These are phyloP conservation scores for Vitis rupestris DNA, from an alignment of 164 flowering plant genomes.

Conservation along the genomic window DNA sequence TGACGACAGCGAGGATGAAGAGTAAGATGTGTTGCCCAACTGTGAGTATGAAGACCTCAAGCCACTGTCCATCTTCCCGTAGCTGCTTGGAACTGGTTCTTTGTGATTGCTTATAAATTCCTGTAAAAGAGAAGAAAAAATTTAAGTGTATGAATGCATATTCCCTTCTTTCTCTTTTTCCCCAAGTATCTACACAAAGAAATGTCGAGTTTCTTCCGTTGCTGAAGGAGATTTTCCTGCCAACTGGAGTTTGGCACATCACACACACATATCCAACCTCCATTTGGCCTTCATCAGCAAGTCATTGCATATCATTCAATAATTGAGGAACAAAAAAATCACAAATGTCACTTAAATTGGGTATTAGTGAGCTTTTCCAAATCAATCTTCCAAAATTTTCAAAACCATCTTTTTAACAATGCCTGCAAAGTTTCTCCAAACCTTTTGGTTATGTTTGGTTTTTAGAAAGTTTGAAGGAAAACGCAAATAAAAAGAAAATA, in stretches of 20 bases:
- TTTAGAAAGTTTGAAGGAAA: too few relatives aligned
- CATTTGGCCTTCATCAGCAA: not conserved
- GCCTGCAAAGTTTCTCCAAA: too few relatives aligned
- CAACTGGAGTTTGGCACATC: not conserved
- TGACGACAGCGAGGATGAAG: slow-evolving; percentile 48
- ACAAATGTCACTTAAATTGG: too few relatives aligned
- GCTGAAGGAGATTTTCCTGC: not conserved
- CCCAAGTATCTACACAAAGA: not conserved
- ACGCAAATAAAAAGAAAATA: too few relatives aligned
- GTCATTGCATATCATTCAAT: too few relatives aligned
- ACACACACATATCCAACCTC: too few relatives aligned
- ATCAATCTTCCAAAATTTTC: too few relatives aligned
- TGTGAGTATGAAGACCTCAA: slow-evolving; percentile 55
- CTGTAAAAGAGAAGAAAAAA: slow-evolving; percentile 26
- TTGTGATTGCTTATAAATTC: slow-evolving; percentile 58
- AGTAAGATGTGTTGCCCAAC: slow-evolving; percentile 33
- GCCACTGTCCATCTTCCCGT: slow-evolving; percentile 46
- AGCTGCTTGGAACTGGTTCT: slow-evolving; percentile 48
- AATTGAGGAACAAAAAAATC: too few relatives aligned
- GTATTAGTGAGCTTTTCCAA: too few relatives aligned
- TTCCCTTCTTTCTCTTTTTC: not conserved
- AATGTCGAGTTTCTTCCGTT: not conserved
- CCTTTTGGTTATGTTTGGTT: too few relatives aligned
- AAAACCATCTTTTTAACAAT: too few relatives aligned
- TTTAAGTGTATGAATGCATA: too few relatives aligned